A percentile compares a stretch with the other conserved stretches of the same genome.
These are phyloP conservation scores for Podaxis pistillaris DNA, from an alignment of 768 basidiomycete species.

Conservation along the genomic window DNA sequence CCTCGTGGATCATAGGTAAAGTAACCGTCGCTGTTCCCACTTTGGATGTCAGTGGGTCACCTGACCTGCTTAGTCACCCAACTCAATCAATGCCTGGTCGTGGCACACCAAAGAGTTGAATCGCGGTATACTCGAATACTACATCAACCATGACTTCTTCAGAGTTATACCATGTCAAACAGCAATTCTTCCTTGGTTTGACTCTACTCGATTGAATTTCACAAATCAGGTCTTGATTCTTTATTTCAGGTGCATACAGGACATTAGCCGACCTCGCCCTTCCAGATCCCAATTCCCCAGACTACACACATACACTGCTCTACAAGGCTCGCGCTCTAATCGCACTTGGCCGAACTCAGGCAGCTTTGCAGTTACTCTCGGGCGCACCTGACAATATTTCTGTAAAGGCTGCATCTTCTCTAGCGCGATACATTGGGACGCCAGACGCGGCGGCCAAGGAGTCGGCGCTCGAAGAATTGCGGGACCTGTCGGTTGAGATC, in stretches of 20 bases:
- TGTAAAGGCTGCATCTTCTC: slow-evolving; percentile 65
- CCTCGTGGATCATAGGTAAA: no score
- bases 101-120: background rate
- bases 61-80: slow-evolving; percentile 7
- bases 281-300: slow-evolving; percentile 60
- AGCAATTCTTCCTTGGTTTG: slow-evolving; percentile 73
- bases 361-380: slow-evolving; percentile 58
- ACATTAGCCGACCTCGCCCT: slow-evolving; percentile 51
- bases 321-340: slow-evolving; percentile 80
- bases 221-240: background rate
- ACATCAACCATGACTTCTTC: slow-evolving; percentile 29
- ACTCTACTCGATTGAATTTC: background rate
- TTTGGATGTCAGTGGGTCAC: background rate
- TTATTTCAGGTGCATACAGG: slow-evolving; percentile 62
- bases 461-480: slow-evolving; percentile 71
- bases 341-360: slow-evolving; percentile 59
- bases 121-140: background rate
- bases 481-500: slow-evolving; percentile 84
- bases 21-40: no score
- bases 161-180: slow-evolving; percentile 32
- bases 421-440: slow-evolving; percentile 67
- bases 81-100: background rate
- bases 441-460: slow-evolving; percentile 45
- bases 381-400: slow-evolving; percentile 60
- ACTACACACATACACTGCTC: slow-evolving; percentile 63